Base-by-base conservation (phyloP, 345 rosid species). In the Clarkia xantiana region DNA sequence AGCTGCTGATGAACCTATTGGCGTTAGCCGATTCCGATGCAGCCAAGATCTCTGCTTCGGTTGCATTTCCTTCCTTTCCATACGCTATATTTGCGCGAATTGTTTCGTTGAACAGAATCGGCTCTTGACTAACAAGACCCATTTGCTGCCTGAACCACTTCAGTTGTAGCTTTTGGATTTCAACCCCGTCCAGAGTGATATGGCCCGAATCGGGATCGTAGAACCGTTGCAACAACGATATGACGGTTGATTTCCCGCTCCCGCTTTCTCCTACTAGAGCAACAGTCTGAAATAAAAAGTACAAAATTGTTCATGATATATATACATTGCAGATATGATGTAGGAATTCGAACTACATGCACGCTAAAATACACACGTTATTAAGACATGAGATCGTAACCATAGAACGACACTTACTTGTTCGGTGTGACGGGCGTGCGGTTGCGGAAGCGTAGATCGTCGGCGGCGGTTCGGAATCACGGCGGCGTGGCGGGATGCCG, bases 251-350 rank as follows among this genome's bases (percentile, higher is more conserved):
- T 58, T 70, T 70, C 39, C 76, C 71, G 41, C 69, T 62, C 40
- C 76, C 76, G 16, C 76, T 71, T 51, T 67, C 69, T 9, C 76
- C 76, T 9, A 71, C 76, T 34, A 67, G 40, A 20, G 76, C 76
- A 19, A 63, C 66, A 6, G 65, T 63, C 76, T 71, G 64, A 34
- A 44, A 49, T 14, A 19, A 45, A 23, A 18, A 34, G 25, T 19
- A 10, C 42, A 40, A 54, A 45, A 40, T 34, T 10, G n/a, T n/a
- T n/a, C n/a, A n/a, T n/a, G n/a, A n/a, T n/a, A n/a, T n/a, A n/a
- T n/a, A n/a, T n/a, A n/a, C n/a, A n/a, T n/a, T n/a, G n/a, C n/a
- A n/a, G n/a, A n/a, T n/a, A n/a, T n/a, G n/a, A n/a, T n/a, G n/a
- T n/a, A n/a, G n/a, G n/a, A n/a, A n/a, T n/a, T n/a, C n/a, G n/a